phyloP scores from a whole-genome alignment of 2,329 filamentous ascomycete species.

The Basipetospora chlamydospora region DNA sequence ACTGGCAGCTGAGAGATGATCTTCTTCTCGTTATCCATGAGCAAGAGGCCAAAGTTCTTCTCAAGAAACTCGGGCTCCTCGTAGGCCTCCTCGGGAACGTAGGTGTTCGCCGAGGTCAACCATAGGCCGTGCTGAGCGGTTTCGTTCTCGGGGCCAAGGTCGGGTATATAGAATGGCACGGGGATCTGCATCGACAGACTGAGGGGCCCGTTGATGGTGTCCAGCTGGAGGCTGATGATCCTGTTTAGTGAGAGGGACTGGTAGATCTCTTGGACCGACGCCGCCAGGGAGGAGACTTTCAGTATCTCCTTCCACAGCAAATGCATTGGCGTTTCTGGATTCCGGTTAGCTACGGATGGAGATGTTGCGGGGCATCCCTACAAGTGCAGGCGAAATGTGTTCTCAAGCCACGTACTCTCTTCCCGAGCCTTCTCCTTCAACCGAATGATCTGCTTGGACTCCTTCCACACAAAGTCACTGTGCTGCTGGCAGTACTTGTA shows the following conservation, averaged over 20 bases:
- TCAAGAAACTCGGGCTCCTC: slow-evolving; percentile 57
- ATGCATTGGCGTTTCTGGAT: slow-evolving; percentile 42
- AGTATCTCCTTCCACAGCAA: slow-evolving; percentile 57
- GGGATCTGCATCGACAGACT: slow-evolving; percentile 52
- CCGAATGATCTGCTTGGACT: slow-evolving; percentile 68
- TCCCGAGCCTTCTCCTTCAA: slow-evolving; percentile 74
- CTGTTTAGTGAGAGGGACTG: slow-evolving; percentile 68
- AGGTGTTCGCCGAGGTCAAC: slow-evolving; percentile 74
- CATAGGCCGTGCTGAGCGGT: slow-evolving; percentile 61
- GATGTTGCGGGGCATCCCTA: too few species aligned
- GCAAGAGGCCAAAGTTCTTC: slow-evolving; percentile 73
- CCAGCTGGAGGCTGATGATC: slow-evolving; percentile 72
- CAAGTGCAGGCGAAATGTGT: too few species aligned
- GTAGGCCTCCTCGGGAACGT: slow-evolving; percentile 51
- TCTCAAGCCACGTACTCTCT: slow-evolving; percentile 38
- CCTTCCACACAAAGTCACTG: slow-evolving; percentile 80
- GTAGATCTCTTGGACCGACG: slow-evolving; percentile 70
- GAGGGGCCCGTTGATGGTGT: slow-evolving; percentile 41
- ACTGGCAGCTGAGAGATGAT: slow-evolving; percentile 60
- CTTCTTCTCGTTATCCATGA: slow-evolving; percentile 69
- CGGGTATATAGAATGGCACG: slow-evolving; percentile 53
- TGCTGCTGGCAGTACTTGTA: slow-evolving; percentile 86
- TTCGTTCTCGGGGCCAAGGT: slow-evolving; percentile 55
- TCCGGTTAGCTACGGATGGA: slow-evolving; percentile 6
- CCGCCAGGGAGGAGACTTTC: slow-evolving; percentile 61